Evolutionary conservation across 768 basidiomycete species (phyloP), one percentile per base, ranked within the genome.

Genomic region (Tylopilus rubrobrunneus): DNA sequence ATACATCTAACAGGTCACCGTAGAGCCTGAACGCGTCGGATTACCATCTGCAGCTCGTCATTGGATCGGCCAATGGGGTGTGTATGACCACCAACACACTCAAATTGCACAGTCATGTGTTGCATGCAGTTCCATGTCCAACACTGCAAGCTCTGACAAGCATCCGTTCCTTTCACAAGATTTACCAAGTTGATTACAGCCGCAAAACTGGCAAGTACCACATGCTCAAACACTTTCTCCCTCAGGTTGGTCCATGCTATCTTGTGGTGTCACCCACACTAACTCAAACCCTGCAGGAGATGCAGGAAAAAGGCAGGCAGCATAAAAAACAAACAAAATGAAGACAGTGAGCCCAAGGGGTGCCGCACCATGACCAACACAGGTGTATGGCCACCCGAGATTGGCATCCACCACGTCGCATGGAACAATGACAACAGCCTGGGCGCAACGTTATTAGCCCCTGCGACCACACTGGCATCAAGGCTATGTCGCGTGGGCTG

Each of bases 171-270:
- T 76, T 84, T 15, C 86, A 90, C 67, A 85, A 83, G 67, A 77
- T 96, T 15, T 97, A 83, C 62, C 89, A 90, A 64, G 77, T 98
- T 49, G 96, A 98, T 69, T 92, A 90, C 62, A 92, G 84, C 60
- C 83, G 87, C 39, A 81, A 77, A 7, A 81, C 81, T 0, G 81
- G 82, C 21, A 82, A 90, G 55, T 93, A 81, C 65, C 78, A 94
- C 23, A 92, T 98, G 85, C 71, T 94, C n/a, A 97, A 98, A 53
- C 80, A 82, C 23, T 85, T 96, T 60, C 68, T 87, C 7, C 91
- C 94, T 2, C 81, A 85, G 71, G 93, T 85, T 47, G 37, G 57
- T 57, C 39, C 27, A 17, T 7, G 11, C 4, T 0, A 1, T 34
- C 11, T 60, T 23, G n/a, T 23, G 21, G 2, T 10, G 1, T 39